A percentile compares a stretch with the other conserved stretches of the same genome.
Evolutionary conservation across 768 basidiomycete genomes (phyloP).

Genomic region (Sporobolomyces roseus): DNA sequence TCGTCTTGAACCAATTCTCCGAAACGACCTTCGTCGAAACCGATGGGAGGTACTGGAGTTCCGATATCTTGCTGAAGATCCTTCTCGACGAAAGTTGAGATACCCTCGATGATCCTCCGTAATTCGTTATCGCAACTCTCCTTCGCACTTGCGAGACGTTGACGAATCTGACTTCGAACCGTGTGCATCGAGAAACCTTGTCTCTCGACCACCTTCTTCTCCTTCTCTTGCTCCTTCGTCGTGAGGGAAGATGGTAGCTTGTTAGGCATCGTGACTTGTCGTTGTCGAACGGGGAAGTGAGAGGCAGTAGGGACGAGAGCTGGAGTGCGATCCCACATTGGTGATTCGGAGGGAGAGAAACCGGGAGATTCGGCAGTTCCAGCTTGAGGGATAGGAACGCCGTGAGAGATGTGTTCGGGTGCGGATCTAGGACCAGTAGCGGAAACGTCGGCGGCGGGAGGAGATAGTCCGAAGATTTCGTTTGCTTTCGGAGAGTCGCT

Average conservation of each 20-base stretch:
- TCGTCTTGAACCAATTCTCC: conserved; percentile 33
- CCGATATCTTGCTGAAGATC: conserved; percentile 69
- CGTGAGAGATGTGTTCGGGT: neutral
- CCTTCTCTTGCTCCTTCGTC: conserved; percentile 8
- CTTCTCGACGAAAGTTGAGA: conserved; percentile 92
- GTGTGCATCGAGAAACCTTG: conserved; percentile 43
- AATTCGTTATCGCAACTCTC: conserved; percentile 95
- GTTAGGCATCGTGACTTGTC: conserved; percentile 3
- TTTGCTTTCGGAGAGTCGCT: neutral
- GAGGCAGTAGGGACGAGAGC: conserved; percentile 39
- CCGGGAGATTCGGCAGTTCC: conserved; percentile 21
- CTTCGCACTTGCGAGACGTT: conserved; percentile 89
- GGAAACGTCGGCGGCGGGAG: conserved; percentile 5
- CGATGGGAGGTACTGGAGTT: conserved; percentile 49
- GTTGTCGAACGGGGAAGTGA: conserved; percentile 13
- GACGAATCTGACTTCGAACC: conserved; percentile 81
- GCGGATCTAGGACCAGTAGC: neutral
- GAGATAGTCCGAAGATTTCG: neutral
- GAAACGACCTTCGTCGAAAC: conserved; percentile 7
- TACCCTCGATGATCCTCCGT: conserved; percentile 84
- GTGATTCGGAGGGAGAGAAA: conserved; percentile 39
- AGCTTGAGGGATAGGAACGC: conserved; percentile 1
- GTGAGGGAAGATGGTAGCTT: neutral
- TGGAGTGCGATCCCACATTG: conserved; percentile 44
- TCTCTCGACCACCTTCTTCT: neutral